Conservation (phyloP, 139 green algal species). For the Volvox africanus region DNA sequence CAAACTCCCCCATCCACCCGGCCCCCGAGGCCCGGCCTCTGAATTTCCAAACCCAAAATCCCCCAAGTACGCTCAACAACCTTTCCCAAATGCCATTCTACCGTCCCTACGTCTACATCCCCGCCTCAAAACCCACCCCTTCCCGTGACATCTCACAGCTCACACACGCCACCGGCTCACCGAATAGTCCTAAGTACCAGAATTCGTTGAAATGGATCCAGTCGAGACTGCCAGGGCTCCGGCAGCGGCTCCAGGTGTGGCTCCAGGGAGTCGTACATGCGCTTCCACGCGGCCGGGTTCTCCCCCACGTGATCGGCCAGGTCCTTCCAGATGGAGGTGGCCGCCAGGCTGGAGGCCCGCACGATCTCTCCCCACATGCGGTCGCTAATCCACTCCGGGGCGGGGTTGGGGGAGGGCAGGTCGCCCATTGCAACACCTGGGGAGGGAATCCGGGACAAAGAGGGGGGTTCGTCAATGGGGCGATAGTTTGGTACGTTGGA, state of each 20-base stretch:
- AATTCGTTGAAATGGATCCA: constrained; percentile 80
- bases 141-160: too few relatives aligned
- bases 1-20: too few relatives aligned
- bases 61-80: too few relatives aligned
- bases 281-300: constrained; percentile 60
- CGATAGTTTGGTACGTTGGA: not conserved
- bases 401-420: constrained; percentile 69
- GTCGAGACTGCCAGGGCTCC: constrained; percentile 59
- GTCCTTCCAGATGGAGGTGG: constrained; percentile 51
- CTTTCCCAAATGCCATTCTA: too few relatives aligned
- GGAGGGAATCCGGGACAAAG: not conserved
- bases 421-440: constrained; percentile 76
- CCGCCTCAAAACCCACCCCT: too few relatives aligned
- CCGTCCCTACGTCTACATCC: too few relatives aligned
- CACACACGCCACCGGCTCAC: not conserved
- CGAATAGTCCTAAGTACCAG: constrained; percentile 72
- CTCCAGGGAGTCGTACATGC: constrained; percentile 73
- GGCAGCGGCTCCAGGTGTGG: constrained; percentile 71
- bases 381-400: constrained; percentile 70
- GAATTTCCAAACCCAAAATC: too few relatives aligned
- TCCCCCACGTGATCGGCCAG: constrained; percentile 56
- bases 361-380: constrained; percentile 82
- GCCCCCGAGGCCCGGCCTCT: too few relatives aligned
- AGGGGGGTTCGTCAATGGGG: too few relatives aligned
- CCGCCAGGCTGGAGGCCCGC: constrained; percentile 62